phyloP scores from a whole-genome alignment of 176 grass and related monocot species.

The Carex pumila region DNA sequence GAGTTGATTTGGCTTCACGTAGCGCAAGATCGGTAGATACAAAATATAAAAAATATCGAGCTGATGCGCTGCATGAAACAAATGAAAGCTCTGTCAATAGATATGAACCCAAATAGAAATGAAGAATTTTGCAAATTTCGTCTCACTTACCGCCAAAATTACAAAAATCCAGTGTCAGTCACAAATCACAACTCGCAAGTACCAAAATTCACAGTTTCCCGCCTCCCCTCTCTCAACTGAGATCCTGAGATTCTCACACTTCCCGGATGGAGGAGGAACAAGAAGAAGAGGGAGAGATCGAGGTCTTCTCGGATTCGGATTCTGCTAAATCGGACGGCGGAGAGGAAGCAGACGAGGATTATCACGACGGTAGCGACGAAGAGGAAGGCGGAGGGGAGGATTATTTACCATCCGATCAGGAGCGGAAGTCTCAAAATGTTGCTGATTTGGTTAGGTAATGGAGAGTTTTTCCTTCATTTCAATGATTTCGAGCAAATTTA shows the following conservation, averaged over 20 bases:
- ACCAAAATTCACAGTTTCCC: background rate
- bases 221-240: conserved; percentile 8
- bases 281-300: conserved; percentile 30
- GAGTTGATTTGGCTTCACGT: too few species aligned
- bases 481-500: background rate
- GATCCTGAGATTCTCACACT: background rate
- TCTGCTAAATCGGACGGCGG: conserved; percentile 27
- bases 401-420: conserved; percentile 24
- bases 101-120: too few species aligned
- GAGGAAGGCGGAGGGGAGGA: conserved; percentile 29
- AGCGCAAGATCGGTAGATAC: too few species aligned
- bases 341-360: conserved; percentile 41
- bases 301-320: conserved; percentile 38
- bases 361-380: conserved; percentile 30
- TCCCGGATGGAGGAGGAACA: conserved; percentile 23
- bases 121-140: too few species aligned
- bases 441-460: conserved; percentile 70
- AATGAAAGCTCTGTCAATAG: too few species aligned
- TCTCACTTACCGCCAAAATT: too few species aligned
- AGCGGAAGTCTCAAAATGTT: conserved; percentile 79
- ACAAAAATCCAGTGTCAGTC: background rate
- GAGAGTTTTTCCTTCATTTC: background rate
- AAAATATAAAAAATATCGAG: too few species aligned
- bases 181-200: background rate
- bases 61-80: too few species aligned